Conservation (phyloP, 495 filamentous ascomycete species). For the Aspergillus biplanus region DNA sequence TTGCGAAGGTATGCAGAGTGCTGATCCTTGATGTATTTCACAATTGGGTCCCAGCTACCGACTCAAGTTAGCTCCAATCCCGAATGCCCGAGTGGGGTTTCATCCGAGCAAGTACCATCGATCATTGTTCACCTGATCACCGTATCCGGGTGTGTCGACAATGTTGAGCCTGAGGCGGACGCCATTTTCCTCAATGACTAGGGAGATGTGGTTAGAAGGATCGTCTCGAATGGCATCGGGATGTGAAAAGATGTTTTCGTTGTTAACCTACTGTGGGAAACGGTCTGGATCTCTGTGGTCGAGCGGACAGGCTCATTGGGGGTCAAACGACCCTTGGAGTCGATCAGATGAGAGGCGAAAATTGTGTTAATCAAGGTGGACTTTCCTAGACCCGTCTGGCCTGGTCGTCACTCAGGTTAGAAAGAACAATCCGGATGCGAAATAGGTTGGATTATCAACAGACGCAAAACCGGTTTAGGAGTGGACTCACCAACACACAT, state of each 20-base stretch:
- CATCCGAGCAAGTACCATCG: conserved; percentile 57
- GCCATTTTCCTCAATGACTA: conserved; percentile 95
- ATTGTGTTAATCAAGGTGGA: conserved; percentile 99
- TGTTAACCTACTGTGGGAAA: conserved; percentile 75
- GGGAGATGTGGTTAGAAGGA: conserved; percentile 24
- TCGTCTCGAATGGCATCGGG: neutral
- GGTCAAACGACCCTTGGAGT: conserved; percentile 91
- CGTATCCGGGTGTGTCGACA: conserved; percentile 79
- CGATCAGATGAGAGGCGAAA: conserved; percentile 99
- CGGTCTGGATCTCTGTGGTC: conserved; percentile 97
- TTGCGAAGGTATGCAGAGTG: conserved; percentile 99
- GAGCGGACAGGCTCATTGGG: conserved; percentile 91
- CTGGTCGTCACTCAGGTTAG: conserved; percentile 50
- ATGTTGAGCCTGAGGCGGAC: conserved; percentile 79
- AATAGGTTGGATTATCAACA: neutral
- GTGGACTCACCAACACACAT: conserved; percentile 93
- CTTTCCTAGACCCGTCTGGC: conserved; percentile 98
- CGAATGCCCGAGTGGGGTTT: conserved; percentile 6
- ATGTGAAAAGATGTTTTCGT: conserved; percentile 8
- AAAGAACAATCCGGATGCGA: conserved; percentile 2
- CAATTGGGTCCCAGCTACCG: conserved; percentile 83
- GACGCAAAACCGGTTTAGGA: neutral
- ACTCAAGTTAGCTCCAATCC: conserved; percentile 31
- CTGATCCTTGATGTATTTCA: conserved; percentile 99
- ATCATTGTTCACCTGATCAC: conserved; percentile 82